phyloP scores from a whole-genome alignment of 2,329 filamentous ascomycete species.

The Fusarium sulawesiense region DNA sequence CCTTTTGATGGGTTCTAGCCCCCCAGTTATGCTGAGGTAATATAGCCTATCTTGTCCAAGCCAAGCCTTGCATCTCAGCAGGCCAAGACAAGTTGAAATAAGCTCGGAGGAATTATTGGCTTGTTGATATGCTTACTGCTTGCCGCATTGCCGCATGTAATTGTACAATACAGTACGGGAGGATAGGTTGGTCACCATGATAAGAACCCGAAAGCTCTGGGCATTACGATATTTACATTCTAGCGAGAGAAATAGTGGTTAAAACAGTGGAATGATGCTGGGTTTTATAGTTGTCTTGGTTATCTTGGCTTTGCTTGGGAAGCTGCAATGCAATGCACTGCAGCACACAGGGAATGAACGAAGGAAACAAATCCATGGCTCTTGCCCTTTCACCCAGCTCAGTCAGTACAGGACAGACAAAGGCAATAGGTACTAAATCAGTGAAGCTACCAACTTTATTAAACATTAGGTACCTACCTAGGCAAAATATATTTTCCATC shows the following conservation, averaged over 20 bases:
- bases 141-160: conserved; percentile 36
- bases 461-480: no score
- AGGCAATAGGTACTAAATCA: no score
- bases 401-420: no score
- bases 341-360: neutral
- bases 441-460: no score
- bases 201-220: neutral
- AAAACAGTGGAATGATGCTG: conserved; percentile 1
- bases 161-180: conserved; percentile 19
- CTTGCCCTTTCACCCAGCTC: neutral
- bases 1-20: conserved; percentile 29
- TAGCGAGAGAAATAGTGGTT: neutral
- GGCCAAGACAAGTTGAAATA: conserved; percentile 27
- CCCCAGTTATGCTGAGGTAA: conserved; percentile 31
- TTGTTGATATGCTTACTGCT: conserved; percentile 35
- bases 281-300: neutral
- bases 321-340: neutral
- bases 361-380: neutral
- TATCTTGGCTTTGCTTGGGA: conserved; percentile 16
- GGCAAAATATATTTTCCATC: no score
- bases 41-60: conserved; percentile 4
- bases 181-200: neutral
- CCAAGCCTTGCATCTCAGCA: neutral
- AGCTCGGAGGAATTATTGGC: conserved; percentile 30
- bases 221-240: conserved; percentile 22